Evolutionary conservation across 163 green algal species (phyloP).

Genomic region (Chlamydomonas reinhardtii): DNA sequence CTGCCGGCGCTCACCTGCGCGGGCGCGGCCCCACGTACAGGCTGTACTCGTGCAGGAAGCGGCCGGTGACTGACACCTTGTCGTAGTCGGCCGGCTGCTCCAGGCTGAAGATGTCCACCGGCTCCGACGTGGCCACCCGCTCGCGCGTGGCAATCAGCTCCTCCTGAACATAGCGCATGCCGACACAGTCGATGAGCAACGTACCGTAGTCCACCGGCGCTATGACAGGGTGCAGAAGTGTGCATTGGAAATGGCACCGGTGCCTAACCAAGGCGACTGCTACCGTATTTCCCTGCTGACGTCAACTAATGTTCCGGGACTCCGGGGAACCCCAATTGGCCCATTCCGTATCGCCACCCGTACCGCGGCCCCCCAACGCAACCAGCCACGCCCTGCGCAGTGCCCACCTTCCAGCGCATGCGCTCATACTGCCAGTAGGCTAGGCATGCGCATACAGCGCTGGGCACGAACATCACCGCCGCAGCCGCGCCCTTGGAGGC

Average conservation of each 20-base stretch:
- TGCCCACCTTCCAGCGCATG: conserved; percentile 59
- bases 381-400: not conserved
- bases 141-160: conserved; percentile 19
- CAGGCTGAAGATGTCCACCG: conserved; percentile 20
- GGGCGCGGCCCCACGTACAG: conserved; percentile 56
- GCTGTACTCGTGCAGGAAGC: conserved; percentile 50
- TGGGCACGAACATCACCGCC: conserved; percentile 44
- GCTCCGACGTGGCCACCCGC: not conserved
- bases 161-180: conserved; percentile 8
- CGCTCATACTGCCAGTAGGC: conserved; percentile 57
- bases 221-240: too few species aligned
- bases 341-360: too few species aligned
- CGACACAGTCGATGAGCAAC: not conserved
- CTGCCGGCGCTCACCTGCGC: conserved; percentile 30
- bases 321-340: too few species aligned
- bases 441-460: conserved; percentile 41
- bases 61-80: conserved; percentile 40
- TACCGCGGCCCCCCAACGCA: too few species aligned
- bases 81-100: conserved; percentile 18
- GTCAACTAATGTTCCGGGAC: too few species aligned
- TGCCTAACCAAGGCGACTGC: too few species aligned
- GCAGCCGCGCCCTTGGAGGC: not conserved
- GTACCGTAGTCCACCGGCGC: too few species aligned
- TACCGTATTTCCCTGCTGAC: too few species aligned
- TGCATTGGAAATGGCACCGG: too few species aligned